Evolutionary conservation across 805 yeast genomes (phyloP), one percentile per base, ranked within the genome.

Genomic region (Tetrapisispora iriomotensis): DNA sequence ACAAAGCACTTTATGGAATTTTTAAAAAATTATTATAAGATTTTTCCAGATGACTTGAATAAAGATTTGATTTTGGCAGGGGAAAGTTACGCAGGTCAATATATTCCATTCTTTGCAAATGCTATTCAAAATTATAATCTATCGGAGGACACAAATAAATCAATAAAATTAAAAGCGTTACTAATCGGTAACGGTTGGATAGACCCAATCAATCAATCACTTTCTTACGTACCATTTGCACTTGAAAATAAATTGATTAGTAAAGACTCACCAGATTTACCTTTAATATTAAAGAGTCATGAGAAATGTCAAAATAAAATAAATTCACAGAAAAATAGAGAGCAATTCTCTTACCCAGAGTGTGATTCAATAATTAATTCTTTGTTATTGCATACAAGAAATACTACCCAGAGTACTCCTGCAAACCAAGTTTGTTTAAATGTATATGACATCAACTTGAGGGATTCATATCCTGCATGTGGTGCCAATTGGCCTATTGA

Each of bases 81-180:
- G 23, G 98, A 92, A 65, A 83, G 95, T 47, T 92, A 82, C 62
- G 97, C 97, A 1, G 98, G 98, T 17, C 96, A 92, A 58, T 92
- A 86, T 56, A 82, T 92, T 39, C 97, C 98, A 0, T 84, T 82
- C 58, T 74, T 88, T 43, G 94, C 90, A 0, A 65, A 72, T 28
- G 76, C 74, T 1, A 67, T 90, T 5, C 49, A 75, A 35, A 62
- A 68, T 2, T 62, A 72, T 28, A 74, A 79, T 51, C 21, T 15
- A 14, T n/a, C 29, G 8, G 20, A 36, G 10, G 18, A 17, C 5
- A 29, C 31, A 35, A 46, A 42, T 1, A 40, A 44, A 4, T 32
- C 37, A 8, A 46, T 70, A 26, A 66, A 78, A 40, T 58, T 88
- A 41, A 67, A 72, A 44, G 92, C 90, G 0, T 56, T 86, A 8